phyloP scores from a whole-genome alignment of 768 basidiomycete genomes.

The Psilocybe azurescens region DNA sequence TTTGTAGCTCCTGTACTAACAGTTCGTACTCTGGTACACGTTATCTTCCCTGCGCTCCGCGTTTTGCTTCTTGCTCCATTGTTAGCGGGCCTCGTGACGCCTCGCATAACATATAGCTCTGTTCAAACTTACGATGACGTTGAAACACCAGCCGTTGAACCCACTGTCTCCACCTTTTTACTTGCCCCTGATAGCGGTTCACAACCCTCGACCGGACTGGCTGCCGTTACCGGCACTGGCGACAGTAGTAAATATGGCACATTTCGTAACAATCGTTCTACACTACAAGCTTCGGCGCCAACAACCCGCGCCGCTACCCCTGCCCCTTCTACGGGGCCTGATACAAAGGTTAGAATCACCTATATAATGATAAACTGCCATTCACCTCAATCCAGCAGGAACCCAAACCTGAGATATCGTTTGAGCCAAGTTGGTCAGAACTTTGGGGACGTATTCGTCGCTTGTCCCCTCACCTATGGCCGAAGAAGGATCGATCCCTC shows the following conservation, averaged over 20 bases:
- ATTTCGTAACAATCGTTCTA: slow-evolving; percentile 59
- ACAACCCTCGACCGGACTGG: slow-evolving; percentile 56
- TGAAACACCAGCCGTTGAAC: slow-evolving; percentile 35
- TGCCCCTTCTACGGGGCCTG: slow-evolving; percentile 43
- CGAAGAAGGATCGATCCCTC: slow-evolving; percentile 63
- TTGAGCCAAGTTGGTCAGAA: slow-evolving; percentile 77
- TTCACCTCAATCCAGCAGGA: slow-evolving; percentile 34
- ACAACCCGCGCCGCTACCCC: slow-evolving; percentile 60
- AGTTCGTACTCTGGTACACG: slow-evolving; percentile 39
- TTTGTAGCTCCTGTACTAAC: slow-evolving; percentile 31
- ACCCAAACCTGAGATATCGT: slow-evolving; percentile 54
- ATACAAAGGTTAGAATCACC: slow-evolving; percentile 40
- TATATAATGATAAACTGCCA: background rate
- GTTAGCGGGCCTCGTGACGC: slow-evolving; percentile 63
- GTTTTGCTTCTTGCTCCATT: slow-evolving; percentile 66
- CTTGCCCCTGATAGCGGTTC: slow-evolving; percentile 53
- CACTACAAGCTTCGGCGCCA: slow-evolving; percentile 54
- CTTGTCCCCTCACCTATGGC: slow-evolving; percentile 87
- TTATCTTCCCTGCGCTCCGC: slow-evolving; percentile 66
- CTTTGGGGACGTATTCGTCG: slow-evolving; percentile 66
- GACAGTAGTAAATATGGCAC: slow-evolving; percentile 77
- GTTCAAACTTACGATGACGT: slow-evolving; percentile 46
- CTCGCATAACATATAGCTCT: slow-evolving; percentile 68
- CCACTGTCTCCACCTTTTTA: slow-evolving; percentile 58
- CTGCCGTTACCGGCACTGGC: slow-evolving; percentile 44